These are phyloP conservation scores for Urostyla sp. DNA, from an alignment of 73 alveolate genomes.

Conservation along the genomic window DNA sequence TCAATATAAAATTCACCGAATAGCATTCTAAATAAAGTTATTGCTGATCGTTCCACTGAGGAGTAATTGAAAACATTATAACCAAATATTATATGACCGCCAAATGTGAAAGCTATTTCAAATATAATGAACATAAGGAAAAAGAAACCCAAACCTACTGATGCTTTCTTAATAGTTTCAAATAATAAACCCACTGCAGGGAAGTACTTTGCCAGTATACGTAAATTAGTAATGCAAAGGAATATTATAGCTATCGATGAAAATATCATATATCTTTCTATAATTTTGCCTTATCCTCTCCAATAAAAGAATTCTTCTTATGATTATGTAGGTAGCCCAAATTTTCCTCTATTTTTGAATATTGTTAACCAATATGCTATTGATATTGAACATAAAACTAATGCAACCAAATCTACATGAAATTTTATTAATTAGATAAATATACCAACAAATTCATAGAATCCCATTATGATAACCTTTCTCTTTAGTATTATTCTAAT, in stretches of 20 bases:
- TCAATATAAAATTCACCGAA: constrained; percentile 60
- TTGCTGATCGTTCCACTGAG: neutral
- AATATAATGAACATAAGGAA: constrained; percentile 18
- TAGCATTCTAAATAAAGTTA: constrained; percentile 57
- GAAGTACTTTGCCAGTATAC: constrained; percentile 28
- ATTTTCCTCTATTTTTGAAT: constrained; percentile 13
- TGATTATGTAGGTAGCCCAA: constrained; percentile 11
- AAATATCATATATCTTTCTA: neutral
- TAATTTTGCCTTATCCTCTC: neutral
- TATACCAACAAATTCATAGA: constrained; percentile 34
- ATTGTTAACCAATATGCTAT: constrained; percentile 34
- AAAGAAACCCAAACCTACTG: constrained; percentile 5
- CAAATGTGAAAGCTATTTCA: constrained; percentile 16
- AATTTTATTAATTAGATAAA: neutral
- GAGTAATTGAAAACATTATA: neutral
- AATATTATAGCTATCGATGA: constrained; percentile 39
- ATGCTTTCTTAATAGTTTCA: constrained; percentile 39
- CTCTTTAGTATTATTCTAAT: constrained; percentile 20
- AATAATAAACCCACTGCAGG: constrained; percentile 53
- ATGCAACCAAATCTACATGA: neutral
- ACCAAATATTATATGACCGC: constrained; percentile 38
- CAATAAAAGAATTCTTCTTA: constrained; percentile 1
- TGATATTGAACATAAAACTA: constrained; percentile 26
- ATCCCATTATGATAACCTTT: constrained; percentile 3
- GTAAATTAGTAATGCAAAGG: constrained; percentile 22